Conservation (phyloP, 192 early-diverging fungal species). For the Dissophora ornata region DNA sequence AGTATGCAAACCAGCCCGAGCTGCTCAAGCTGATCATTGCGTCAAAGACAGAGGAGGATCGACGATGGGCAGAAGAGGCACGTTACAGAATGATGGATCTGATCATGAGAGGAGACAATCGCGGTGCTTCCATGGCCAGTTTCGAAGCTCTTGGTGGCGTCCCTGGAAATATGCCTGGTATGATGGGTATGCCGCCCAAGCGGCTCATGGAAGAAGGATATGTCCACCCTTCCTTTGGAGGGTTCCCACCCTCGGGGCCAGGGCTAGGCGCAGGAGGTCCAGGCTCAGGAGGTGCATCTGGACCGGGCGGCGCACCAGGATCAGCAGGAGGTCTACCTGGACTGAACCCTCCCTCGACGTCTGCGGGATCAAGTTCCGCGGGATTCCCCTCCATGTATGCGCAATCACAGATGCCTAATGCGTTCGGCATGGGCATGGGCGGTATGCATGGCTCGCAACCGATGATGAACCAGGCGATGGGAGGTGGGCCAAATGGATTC, state of each 20-base stretch:
- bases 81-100: constrained; percentile 62
- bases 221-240: constrained; percentile 12
- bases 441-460: constrained; percentile 18
- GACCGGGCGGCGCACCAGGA: constrained; percentile 7
- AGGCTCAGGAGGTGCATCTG: neutral
- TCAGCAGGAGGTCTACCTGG: neutral
- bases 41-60: constrained; percentile 68
- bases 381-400: constrained; percentile 35
- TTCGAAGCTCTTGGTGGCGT: constrained; percentile 46
- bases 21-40: constrained; percentile 62
- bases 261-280: constrained; percentile 5
- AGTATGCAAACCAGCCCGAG: constrained; percentile 64
- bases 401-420: constrained; percentile 23
- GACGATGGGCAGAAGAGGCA: constrained; percentile 67
- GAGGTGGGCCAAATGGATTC: constrained; percentile 7
- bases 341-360: constrained; percentile 13
- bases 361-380: constrained; percentile 19
- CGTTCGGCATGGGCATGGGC: constrained; percentile 37
- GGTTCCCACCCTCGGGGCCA: constrained; percentile 20
- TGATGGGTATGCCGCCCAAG: constrained; percentile 41
- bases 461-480: constrained; percentile 39
- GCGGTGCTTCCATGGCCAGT: constrained; percentile 23
- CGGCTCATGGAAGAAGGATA: constrained; percentile 41
- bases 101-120: constrained; percentile 53
- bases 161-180: constrained; percentile 18